These are phyloP conservation scores for Exobasidium rhododendri DNA, from an alignment of 1,284 basidiomycete species.

Conservation along the genomic window DNA sequence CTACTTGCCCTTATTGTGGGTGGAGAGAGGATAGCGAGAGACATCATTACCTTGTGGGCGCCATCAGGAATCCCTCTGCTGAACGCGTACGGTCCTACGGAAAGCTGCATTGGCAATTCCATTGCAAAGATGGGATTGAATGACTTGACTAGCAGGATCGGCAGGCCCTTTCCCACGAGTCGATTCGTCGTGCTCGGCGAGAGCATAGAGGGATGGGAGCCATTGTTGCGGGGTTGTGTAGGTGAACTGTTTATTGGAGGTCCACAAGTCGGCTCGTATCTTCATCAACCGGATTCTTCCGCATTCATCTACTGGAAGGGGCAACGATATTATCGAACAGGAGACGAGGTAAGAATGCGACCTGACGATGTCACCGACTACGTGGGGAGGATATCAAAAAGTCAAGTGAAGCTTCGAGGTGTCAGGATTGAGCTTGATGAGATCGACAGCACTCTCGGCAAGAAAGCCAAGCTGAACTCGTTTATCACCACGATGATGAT, in stretches of 20 bases:
- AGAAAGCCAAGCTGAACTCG: neutral
- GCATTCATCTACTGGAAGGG: conserved; percentile 30
- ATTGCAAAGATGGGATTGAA: conserved; percentile 31
- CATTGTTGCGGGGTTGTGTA: conserved; percentile 38
- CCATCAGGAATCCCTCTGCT: conserved; percentile 31
- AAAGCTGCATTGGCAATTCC: conserved; percentile 50
- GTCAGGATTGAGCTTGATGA: conserved; percentile 50
- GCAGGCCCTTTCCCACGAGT: conserved; percentile 41
- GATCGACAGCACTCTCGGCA: conserved; percentile 31
- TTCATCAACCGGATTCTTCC: conserved; percentile 17
- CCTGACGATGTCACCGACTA: conserved; percentile 39
- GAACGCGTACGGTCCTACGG: conserved; percentile 52
- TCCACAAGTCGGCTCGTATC: conserved; percentile 46
- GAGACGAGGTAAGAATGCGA: conserved; percentile 41
- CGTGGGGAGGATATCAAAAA: conserved; percentile 30
- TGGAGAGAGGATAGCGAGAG: conserved; percentile 42
- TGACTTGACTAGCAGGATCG: conserved; percentile 34
- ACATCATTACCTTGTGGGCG: conserved; percentile 41
- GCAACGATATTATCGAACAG: conserved; percentile 40
- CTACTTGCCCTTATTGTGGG: conserved; percentile 45
- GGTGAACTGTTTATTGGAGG: conserved; percentile 50
- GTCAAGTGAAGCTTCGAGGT: conserved; percentile 50
- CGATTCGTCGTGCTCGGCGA: conserved; percentile 28
- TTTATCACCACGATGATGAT: neutral
- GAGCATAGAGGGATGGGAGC: neutral